These are phyloP conservation scores for Skeletonema potamos DNA, from an alignment of 108 stramenopile species.

Conservation along the genomic window DNA sequence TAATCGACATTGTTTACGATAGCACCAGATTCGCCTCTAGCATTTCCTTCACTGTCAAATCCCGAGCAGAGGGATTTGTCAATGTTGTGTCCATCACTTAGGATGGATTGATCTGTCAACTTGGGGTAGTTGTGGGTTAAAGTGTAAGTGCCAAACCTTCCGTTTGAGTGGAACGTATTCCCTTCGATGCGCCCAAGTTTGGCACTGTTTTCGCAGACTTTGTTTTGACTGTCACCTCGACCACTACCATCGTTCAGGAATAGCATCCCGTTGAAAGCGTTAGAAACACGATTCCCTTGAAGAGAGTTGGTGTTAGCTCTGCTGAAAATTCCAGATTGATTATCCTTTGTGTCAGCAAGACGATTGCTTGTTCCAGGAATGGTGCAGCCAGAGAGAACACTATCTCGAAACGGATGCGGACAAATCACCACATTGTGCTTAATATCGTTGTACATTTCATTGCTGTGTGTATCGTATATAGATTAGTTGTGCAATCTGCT, in stretches of 20 bases:
- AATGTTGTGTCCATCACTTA: slow-evolving; percentile 45
- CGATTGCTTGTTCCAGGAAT: slow-evolving; percentile 57
- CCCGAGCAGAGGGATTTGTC: slow-evolving; percentile 40
- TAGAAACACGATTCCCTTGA: slow-evolving; percentile 56
- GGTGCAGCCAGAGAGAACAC: slow-evolving; percentile 51
- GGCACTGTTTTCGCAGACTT: slow-evolving; percentile 41
- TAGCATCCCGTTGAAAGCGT: slow-evolving; percentile 64
- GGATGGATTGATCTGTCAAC: slow-evolving; percentile 50
- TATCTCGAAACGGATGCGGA: slow-evolving; percentile 51
- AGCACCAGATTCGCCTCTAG: slow-evolving; percentile 37
- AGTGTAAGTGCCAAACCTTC: not conserved
- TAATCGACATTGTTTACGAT: slow-evolving; percentile 61
- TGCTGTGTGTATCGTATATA: slow-evolving; percentile 21
- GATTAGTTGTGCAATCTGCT: not conserved
- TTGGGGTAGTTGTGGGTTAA: slow-evolving; percentile 43
- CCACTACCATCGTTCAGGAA: slow-evolving; percentile 34
- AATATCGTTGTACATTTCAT: slow-evolving; percentile 66
- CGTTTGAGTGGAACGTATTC: slow-evolving; percentile 59
- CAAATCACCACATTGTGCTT: slow-evolving; percentile 60
- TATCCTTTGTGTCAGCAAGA: slow-evolving; percentile 47
- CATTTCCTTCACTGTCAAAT: slow-evolving; percentile 46
- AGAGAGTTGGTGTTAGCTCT: slow-evolving; percentile 45
- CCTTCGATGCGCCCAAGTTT: slow-evolving; percentile 47
- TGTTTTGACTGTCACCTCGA: slow-evolving; percentile 37
- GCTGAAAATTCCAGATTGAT: slow-evolving; percentile 54